Evolutionary conservation across 2,329 filamentous ascomycete species (phyloP).

Genomic region (Diaporthe capsici): DNA sequence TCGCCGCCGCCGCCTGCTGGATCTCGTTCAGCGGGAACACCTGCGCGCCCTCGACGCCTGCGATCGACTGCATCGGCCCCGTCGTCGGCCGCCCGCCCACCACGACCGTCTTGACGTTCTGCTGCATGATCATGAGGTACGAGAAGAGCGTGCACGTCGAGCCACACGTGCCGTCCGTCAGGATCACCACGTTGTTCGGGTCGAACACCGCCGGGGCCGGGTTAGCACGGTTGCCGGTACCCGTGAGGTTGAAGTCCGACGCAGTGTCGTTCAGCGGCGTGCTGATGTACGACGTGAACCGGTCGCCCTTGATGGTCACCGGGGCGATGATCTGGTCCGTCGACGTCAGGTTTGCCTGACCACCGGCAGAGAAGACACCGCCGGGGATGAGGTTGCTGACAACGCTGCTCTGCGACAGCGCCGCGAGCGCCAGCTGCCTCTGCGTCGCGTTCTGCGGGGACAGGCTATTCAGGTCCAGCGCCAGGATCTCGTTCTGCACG

Average conservation of each 20-base stretch:
- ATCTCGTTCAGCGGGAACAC: conserved; percentile 51
- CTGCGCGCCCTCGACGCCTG: conserved; percentile 62
- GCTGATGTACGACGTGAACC: conserved; percentile 63
- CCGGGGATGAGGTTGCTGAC: conserved; percentile 61
- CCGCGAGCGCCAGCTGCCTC: conserved; percentile 57
- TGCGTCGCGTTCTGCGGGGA: conserved; percentile 45
- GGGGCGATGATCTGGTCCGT: conserved; percentile 52
- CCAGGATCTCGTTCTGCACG: conserved; percentile 45
- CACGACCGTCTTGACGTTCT: conserved; percentile 62
- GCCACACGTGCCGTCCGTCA: conserved; percentile 68
- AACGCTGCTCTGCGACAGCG: conserved; percentile 59
- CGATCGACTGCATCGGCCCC: conserved; percentile 64
- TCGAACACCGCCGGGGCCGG: conserved; percentile 62
- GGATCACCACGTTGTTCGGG: conserved; percentile 66
- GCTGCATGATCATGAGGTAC: conserved; percentile 66
- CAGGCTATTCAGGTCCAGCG: conserved; percentile 48
- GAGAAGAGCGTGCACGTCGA: conserved; percentile 69
- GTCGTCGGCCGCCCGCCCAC: conserved; percentile 61
- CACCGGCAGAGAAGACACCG: conserved; percentile 59
- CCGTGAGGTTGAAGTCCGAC: conserved; percentile 57
- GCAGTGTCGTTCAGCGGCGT: conserved; percentile 55
- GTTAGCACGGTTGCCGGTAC: conserved; percentile 56
- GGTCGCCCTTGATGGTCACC: conserved; percentile 58
- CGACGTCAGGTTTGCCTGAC: conserved; percentile 45
- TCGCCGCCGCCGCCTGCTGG: conserved; percentile 46